Evolutionary conservation across 352 stramenopile species (phyloP).

Genomic region (Phytophthora lateralis): DNA sequence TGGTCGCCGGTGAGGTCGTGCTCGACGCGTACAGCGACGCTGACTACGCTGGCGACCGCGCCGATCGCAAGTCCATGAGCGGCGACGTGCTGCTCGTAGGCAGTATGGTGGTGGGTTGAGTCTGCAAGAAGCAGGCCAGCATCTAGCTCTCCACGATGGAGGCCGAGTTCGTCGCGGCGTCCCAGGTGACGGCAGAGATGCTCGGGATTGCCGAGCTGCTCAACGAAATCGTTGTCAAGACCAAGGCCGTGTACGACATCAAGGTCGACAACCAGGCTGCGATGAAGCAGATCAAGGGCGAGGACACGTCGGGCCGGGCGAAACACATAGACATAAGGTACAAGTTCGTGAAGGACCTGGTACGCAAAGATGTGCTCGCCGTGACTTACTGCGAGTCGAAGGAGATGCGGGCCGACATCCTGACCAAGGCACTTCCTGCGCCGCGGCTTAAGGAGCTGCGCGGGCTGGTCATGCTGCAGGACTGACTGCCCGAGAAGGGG

Average conservation of each 20-base stretch:
- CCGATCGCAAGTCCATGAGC: slow-evolving; percentile 27
- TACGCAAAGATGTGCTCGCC: slow-evolving; percentile 30
- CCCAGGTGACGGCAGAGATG: background rate
- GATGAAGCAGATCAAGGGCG: background rate
- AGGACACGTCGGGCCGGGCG: background rate
- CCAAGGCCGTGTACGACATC: slow-evolving; percentile 11
- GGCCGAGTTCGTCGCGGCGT: slow-evolving; percentile 8
- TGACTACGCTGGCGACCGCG: slow-evolving; percentile 30
- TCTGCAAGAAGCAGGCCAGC: slow-evolving; percentile 20
- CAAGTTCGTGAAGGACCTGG: slow-evolving; percentile 16
- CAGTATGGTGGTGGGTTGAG: slow-evolving; percentile 10
- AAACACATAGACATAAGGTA: background rate
- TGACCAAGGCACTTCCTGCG: slow-evolving; percentile 7
- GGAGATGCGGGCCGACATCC: slow-evolving; percentile 25
- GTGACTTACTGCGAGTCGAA: slow-evolving; percentile 7
- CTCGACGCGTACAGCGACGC: slow-evolving; percentile 20
- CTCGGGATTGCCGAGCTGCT: background rate
- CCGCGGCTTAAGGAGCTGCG: background rate
- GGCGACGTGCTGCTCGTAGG: slow-evolving; percentile 15
- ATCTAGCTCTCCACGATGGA: slow-evolving; percentile 21
- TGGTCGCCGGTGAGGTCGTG: background rate
- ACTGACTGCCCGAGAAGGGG: too few relatives aligned
- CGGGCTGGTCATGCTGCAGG: too few relatives aligned
- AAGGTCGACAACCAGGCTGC: slow-evolving; percentile 20
- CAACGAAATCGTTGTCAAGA: slow-evolving; percentile 12